A percentile compares a stretch with the other conserved stretches of the same genome.
Conservation (phyloP, 176 grass and related monocot genomes). For the Tillandsia fasciculata region DNA sequence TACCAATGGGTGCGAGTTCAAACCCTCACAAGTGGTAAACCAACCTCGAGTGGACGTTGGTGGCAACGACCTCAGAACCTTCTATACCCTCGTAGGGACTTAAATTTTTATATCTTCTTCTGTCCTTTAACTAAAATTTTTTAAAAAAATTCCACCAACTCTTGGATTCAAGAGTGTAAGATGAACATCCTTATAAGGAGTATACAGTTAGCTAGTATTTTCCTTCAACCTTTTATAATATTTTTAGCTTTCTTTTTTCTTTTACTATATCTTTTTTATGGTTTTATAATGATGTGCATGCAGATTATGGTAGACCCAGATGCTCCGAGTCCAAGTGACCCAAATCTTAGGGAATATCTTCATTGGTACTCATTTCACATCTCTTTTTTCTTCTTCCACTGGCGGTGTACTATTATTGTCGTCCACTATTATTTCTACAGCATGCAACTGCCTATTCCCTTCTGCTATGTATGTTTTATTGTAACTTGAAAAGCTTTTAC, state of each 20-base stretch:
- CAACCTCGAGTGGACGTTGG: slow-evolving; percentile 77
- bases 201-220: no score
- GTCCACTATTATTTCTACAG: background rate
- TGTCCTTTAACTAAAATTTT: no score
- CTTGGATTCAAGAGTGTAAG: no score
- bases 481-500: background rate
- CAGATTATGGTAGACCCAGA: slow-evolving; percentile 45
- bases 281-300: background rate
- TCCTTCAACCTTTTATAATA: no score
- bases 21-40: slow-evolving; percentile 58
- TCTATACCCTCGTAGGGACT: slow-evolving; percentile 70
- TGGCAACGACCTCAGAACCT: slow-evolving; percentile 61
- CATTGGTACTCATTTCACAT: slow-evolving; percentile 22
- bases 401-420: background rate
- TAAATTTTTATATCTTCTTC: background rate
- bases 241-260: no score
- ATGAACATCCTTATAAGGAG: no score
- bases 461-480: background rate
- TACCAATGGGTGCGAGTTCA: slow-evolving; percentile 65
- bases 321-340: slow-evolving; percentile 39
- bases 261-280: no score
- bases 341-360: slow-evolving; percentile 31
- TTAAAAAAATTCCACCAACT: no score
- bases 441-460: background rate
- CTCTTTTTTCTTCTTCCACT: no score